Base-by-base conservation (phyloP, 306 rosid species). In the Acacia confusa region DNA sequence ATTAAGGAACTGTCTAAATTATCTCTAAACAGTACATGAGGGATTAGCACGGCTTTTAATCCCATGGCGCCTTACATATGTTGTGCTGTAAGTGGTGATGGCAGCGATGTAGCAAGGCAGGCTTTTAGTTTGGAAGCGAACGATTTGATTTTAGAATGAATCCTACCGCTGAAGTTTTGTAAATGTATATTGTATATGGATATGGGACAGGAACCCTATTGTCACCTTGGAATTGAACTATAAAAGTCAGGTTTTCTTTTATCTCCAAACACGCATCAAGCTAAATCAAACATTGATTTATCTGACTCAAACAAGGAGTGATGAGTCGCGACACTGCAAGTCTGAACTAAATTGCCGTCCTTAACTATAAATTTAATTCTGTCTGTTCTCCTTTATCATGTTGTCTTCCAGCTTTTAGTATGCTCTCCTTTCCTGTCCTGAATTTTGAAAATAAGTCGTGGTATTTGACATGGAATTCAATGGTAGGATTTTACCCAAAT, bases 381-480 rank as follows among this genome's bases (percentile, higher is more conserved):
- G 48, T 16, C 19, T 60, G 65, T 80, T 76, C 78, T 70, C 80
- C 58, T 67, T 79, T 75, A 4, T 28, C 55, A 19, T 70, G 52
- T 81, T 73, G 17, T 47, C 32, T 69, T 6, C 27, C 1, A 28
- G 53, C 16, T 45, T 17, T 36, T 44, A 19, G 53, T 81, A 12
- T 41, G 25, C 52, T 47, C 44, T 68, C 47, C 47, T 81, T 80
- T 85, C 53, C 68, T 36, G 65, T 85, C 78, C 48, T 20, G 58
- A 22, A 66, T 58, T 72, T 75, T 69, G 70, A 67, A 6, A 57
- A 24, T 36, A 20, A 48, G 64, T 24, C 2, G 12, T 1, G 30
- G 66, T 20, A 55, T 1, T 30, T 40, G 45, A 32, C 14, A 72
- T 32, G 64, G 30, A 36, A 17, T 64, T 63, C 1, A 22, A 77